Conservation (phyloP, 2,329 filamentous ascomycete genomes). For the Nemania sp. region DNA sequence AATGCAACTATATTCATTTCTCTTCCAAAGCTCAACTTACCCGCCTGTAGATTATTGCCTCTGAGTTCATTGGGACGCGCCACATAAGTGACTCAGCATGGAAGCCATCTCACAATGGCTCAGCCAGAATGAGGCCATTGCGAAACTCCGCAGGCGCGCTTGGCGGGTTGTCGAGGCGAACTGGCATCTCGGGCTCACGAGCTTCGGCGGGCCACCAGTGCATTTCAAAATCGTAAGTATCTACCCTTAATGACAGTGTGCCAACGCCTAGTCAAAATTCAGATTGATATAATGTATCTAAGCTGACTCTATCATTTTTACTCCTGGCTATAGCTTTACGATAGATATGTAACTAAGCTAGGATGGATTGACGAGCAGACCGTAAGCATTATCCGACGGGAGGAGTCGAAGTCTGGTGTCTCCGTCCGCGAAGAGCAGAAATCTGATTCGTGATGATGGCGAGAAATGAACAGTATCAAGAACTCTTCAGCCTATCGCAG, state of each 20-base stretch:
- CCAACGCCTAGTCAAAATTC: too few species aligned
- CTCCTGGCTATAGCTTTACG: conserved; percentile 56
- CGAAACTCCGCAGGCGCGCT: background rate
- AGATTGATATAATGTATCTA: too few species aligned
- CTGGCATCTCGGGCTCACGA: conserved; percentile 67
- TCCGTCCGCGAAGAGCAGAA: background rate
- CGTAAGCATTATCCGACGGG: conserved; percentile 43
- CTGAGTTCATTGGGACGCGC: background rate
- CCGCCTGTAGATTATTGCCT: too few species aligned
- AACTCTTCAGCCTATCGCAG: conserved; percentile 71
- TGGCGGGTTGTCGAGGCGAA: conserved; percentile 29
- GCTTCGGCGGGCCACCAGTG: conserved; percentile 69
- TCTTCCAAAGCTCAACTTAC: too few species aligned
- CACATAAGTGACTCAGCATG: background rate
- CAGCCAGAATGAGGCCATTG: background rate
- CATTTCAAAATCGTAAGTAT: conserved; percentile 66
- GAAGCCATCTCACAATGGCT: conserved; percentile 2
- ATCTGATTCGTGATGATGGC: background rate
- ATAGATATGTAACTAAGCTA: conserved; percentile 61
- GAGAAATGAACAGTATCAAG: conserved; percentile 57
- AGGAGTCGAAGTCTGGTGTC: background rate
- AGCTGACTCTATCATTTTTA: background rate
- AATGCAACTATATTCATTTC: too few species aligned
- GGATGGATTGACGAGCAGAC: conserved; percentile 72
- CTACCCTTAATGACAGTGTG: too few species aligned